Percentiles rank a stretch among this genome's conserved stretches.
These are phyloP conservation scores for Citrus maxima DNA, from an alignment of 345 rosid species.

Conservation along the genomic window DNA sequence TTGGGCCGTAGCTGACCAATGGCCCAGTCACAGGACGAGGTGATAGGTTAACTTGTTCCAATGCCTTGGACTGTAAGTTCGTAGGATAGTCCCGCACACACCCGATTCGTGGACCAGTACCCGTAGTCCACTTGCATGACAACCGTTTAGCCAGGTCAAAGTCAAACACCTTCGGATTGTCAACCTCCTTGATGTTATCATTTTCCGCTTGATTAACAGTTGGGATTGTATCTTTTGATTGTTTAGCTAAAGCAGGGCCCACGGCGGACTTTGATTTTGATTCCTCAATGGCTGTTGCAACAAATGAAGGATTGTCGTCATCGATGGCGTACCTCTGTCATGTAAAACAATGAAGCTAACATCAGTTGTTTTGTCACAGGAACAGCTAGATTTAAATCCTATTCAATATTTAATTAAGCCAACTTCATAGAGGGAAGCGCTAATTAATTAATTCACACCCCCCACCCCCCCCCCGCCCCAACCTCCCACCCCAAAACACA, in stretches of 20 bases:
- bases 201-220: constrained; percentile 20
- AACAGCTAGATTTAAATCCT: neutral
- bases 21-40: constrained; percentile 52
- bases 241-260: constrained; percentile 3
- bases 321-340: constrained; percentile 66
- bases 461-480: too few species aligned
- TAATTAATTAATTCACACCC: too few species aligned
- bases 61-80: constrained; percentile 59
- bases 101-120: constrained; percentile 81
- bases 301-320: constrained; percentile 41
- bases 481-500: too few species aligned
- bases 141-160: constrained; percentile 32
- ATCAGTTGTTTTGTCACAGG: neutral
- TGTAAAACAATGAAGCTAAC: neutral
- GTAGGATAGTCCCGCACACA: constrained; percentile 84
- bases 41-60: constrained; percentile 82
- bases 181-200: neutral
- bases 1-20: constrained; percentile 45
- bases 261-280: constrained; percentile 9
- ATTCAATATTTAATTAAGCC: neutral
- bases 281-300: constrained; percentile 15
- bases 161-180: constrained; percentile 2
- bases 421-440: neutral
- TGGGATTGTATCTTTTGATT: neutral
- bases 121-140: constrained; percentile 69